Conservation (phyloP, 2,329 filamentous ascomycete species). For the Paecilomyces sp. region DNA sequence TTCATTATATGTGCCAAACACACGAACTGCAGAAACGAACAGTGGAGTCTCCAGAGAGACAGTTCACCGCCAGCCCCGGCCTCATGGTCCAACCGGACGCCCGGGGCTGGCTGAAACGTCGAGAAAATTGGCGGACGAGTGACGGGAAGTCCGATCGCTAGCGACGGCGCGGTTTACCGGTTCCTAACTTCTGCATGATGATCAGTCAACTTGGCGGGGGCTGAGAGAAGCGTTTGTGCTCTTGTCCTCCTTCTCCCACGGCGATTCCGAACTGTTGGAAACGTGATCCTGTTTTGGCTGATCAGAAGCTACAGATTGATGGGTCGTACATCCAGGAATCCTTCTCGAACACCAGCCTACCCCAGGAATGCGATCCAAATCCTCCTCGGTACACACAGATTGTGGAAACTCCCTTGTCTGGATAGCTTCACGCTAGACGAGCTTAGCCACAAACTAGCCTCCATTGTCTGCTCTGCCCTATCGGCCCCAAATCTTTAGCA, state of each 20-base stretch:
- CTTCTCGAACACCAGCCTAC: neutral
- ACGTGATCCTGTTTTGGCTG: neutral
- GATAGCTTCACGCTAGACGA: neutral
- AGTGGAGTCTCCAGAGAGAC: neutral
- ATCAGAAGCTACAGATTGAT: neutral
- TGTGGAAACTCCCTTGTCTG: neutral
- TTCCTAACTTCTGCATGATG: neutral
- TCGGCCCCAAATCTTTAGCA: neutral
- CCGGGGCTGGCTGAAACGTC: neutral
- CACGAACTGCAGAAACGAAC: constrained; percentile 1
- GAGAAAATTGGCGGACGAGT: neutral
- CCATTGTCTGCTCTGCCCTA: neutral
- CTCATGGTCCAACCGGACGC: neutral
- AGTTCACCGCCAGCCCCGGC: neutral
- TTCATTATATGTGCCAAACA: neutral
- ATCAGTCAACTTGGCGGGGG: neutral
- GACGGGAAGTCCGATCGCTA: neutral
- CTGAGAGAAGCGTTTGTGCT: neutral
- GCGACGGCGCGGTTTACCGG: neutral
- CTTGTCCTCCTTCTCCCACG: neutral
- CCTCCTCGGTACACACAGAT: neutral
- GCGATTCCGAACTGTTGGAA: neutral
- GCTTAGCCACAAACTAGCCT: neutral
- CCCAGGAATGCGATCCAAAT: neutral
- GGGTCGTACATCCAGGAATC: neutral